These are phyloP conservation scores for Trichocladium antarcticum DNA, from an alignment of 495 filamentous ascomycete genomes.

Conservation along the genomic window DNA sequence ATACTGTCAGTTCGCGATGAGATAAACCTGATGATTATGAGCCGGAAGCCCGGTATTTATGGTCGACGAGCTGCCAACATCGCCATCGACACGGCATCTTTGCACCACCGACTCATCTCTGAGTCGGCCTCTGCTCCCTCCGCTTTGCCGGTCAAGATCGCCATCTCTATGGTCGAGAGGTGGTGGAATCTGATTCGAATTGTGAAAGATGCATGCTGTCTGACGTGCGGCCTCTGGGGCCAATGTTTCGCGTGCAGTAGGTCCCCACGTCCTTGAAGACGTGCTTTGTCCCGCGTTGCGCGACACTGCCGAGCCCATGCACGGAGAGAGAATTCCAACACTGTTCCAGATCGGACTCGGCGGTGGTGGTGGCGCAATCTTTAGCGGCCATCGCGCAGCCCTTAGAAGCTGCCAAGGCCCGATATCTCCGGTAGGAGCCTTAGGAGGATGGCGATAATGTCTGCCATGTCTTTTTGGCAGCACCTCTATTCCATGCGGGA, in stretches of 20 bases:
- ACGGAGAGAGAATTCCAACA: too few species aligned
- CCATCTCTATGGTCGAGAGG: background rate
- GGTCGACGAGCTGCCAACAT: background rate
- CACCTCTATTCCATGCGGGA: too few species aligned
- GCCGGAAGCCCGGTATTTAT: background rate
- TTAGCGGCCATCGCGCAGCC: background rate
- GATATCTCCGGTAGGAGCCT: background rate
- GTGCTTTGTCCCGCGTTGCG: constrained; percentile 15
- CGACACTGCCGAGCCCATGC: background rate
- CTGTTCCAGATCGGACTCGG: background rate
- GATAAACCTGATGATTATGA: background rate
- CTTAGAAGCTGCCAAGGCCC: background rate
- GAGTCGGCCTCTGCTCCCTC: too few species aligned
- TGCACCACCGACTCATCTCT: too few species aligned
- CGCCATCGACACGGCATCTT: too few species aligned
- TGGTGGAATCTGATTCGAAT: background rate
- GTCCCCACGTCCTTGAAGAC: constrained; percentile 4
- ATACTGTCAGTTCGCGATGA: too few species aligned
- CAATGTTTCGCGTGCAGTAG: too few species aligned
- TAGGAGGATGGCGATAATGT: background rate
- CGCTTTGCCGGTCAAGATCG: too few species aligned
- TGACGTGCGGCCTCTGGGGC: constrained; percentile 18
- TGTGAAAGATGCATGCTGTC: constrained; percentile 3
- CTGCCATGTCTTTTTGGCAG: too few species aligned
- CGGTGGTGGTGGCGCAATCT: constrained; percentile 2